These are phyloP conservation scores for Saccharomycopsis sp. DNA, from an alignment of 805 yeast genomes.

Conservation along the genomic window DNA sequence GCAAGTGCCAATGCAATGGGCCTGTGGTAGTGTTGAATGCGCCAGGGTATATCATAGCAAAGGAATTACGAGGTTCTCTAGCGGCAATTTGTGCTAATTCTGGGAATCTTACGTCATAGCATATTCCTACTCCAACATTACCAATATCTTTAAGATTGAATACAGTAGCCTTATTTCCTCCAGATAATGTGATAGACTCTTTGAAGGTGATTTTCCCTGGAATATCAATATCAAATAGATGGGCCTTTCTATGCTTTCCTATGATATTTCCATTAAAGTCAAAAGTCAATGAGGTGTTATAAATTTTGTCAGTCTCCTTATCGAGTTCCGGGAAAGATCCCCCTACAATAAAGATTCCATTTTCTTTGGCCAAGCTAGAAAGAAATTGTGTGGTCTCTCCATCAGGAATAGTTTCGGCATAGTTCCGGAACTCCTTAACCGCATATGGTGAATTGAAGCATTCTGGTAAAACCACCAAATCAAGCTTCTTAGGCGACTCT, in stretches of 20 bases:
- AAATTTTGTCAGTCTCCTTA: conserved; percentile 47
- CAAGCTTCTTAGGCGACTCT: conserved; percentile 49
- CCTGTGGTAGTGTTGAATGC: conserved; percentile 84
- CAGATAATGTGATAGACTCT: conserved; percentile 68
- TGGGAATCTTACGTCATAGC: conserved; percentile 78
- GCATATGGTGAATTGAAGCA: conserved; percentile 96
- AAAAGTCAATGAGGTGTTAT: conserved; percentile 72
- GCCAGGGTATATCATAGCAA: conserved; percentile 77
- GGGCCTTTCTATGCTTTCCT: conserved; percentile 87
- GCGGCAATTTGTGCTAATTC: conserved; percentile 69
- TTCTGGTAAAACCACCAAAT: conserved; percentile 85
- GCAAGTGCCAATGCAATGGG: conserved; percentile 74
- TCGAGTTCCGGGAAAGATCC: conserved; percentile 87
- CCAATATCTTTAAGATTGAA: conserved; percentile 59
- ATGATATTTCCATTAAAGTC: conserved; percentile 65
- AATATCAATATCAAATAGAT: conserved; percentile 85
- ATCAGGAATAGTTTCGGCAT: conserved; percentile 78
- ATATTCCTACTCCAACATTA: conserved; percentile 76
- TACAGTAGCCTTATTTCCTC: conserved; percentile 80
- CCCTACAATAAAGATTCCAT: conserved; percentile 65
- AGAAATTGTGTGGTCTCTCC: conserved; percentile 49
- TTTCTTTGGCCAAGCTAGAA: conserved; percentile 57
- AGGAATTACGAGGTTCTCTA: conserved; percentile 48
- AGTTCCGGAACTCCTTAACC: conserved; percentile 76
- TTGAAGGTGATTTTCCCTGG: conserved; percentile 86